These are phyloP conservation scores for Musa troglodytarum DNA, from an alignment of 176 grass and related monocot species.

Conservation along the genomic window DNA sequence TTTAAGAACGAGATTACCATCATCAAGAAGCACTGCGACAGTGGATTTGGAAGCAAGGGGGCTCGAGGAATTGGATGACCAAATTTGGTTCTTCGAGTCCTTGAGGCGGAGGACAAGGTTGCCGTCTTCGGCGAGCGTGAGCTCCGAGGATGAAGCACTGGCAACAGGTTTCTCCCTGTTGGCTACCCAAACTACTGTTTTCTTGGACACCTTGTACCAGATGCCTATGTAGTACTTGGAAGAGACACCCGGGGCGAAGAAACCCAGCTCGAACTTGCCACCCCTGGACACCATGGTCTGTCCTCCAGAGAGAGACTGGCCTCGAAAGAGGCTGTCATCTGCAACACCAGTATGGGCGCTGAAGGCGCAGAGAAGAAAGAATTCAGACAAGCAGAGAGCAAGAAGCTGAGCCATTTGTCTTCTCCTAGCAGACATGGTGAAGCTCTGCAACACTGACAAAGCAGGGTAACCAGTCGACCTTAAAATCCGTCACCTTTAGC, in stretches of 20 bases:
- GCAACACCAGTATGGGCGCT: not conserved
- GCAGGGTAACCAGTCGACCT: no score
- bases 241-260: slow-evolving; percentile 44
- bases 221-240: slow-evolving; percentile 37
- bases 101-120: slow-evolving; percentile 30
- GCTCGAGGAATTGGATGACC: slow-evolving; percentile 39
- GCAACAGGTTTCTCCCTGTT: slow-evolving; percentile 41
- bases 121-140: slow-evolving; percentile 34
- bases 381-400: no score
- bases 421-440: no score
- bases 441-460: no score
- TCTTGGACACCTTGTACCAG: slow-evolving; percentile 33
- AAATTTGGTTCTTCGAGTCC: slow-evolving; percentile 18
- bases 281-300: slow-evolving; percentile 40
- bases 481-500: no score
- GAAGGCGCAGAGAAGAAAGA: no score
- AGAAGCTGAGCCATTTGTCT: no score
- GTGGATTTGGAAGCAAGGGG: slow-evolving; percentile 18
- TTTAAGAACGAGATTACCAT: slow-evolving; percentile 49
- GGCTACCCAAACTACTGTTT: slow-evolving; percentile 46
- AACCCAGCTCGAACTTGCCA: slow-evolving; percentile 54
- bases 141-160: slow-evolving; percentile 23
- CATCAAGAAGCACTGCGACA: slow-evolving; percentile 40
- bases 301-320: slow-evolving; percentile 38
- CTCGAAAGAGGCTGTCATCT: slow-evolving; percentile 29